phyloP scores from a whole-genome alignment of 345 rosid genomes.

The Erodium maritimum region DNA sequence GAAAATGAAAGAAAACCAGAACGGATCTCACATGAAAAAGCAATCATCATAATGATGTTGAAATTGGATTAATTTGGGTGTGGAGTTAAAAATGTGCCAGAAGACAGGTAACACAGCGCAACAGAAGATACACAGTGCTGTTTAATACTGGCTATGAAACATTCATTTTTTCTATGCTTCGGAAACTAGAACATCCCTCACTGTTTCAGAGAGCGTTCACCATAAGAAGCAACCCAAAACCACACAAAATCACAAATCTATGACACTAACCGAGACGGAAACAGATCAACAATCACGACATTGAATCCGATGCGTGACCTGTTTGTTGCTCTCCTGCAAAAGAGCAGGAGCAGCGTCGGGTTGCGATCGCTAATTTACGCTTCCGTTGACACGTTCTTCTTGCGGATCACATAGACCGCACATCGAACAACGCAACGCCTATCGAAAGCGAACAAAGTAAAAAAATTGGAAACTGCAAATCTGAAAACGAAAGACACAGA shows the following conservation, averaged over 20 bases:
- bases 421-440: constrained; percentile 9
- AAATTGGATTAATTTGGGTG: no score
- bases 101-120: constrained; percentile 12
- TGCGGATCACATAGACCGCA: neutral
- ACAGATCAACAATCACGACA: neutral
- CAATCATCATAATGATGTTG: no score
- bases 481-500: no score
- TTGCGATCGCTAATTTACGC: constrained; percentile 3
- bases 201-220: constrained; percentile 8
- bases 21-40: no score
- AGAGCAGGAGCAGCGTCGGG: neutral
- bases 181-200: constrained; percentile 12
- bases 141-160: constrained; percentile 7
- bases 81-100: constrained; percentile 5
- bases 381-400: constrained; percentile 6
- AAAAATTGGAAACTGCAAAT: no score
- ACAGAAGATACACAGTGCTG: constrained; percentile 5
- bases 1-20: no score
- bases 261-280: no score
- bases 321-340: neutral
- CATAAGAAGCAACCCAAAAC: constrained; percentile 7
- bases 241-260: neutral
- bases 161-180: constrained; percentile 7
- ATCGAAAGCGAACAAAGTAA: constrained; percentile 4
- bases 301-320: neutral